These are phyloP conservation scores for Hypomontagnella submonticulosa DNA, from an alignment of 495 filamentous ascomycete genomes.

Conservation along the genomic window DNA sequence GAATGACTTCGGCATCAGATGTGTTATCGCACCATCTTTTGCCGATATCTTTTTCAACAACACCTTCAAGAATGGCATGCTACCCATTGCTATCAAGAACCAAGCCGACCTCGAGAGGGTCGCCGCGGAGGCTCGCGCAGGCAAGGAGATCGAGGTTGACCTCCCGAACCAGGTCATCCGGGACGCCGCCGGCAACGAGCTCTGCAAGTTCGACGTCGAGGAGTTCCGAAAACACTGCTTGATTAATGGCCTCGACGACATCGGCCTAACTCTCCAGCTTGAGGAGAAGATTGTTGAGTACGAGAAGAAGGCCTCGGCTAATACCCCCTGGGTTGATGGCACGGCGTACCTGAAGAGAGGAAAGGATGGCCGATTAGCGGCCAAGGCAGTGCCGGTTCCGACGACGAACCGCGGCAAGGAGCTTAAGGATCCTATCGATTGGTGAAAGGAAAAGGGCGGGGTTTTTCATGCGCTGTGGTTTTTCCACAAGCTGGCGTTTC, in stretches of 20 bases:
- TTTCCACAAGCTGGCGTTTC: conserved; percentile 30
- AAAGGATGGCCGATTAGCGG: conserved; percentile 73
- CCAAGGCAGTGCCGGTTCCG: conserved; percentile 86
- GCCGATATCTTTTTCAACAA: conserved; percentile 99
- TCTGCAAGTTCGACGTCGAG: conserved; percentile 87
- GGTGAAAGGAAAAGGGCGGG: conserved; percentile 62
- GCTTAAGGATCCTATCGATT: conserved; percentile 88
- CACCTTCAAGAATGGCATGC: conserved; percentile 99
- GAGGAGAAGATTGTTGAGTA: conserved; percentile 88
- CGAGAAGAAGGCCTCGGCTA: conserved; percentile 76
- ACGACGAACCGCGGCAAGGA: conserved; percentile 91
- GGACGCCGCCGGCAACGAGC: conserved; percentile 73
- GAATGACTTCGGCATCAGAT: conserved; percentile 94
- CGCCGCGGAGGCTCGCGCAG: conserved; percentile 81
- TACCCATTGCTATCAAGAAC: conserved; percentile 82
- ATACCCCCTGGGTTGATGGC: conserved; percentile 95
- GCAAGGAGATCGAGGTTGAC: conserved; percentile 90
- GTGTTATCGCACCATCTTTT: conserved; percentile 90
- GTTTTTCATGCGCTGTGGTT: conserved; percentile 15
- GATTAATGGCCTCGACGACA: conserved; percentile 95
- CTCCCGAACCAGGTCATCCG: conserved; percentile 87
- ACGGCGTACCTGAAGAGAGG: conserved; percentile 81
- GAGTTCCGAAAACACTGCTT: conserved; percentile 94
- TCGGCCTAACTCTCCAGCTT: conserved; percentile 91
- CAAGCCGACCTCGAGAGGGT: conserved; percentile 72